Evolutionary conservation across 441 rosid genomes (phyloP).

Genomic region (Pelargonium cotyledonis): DNA sequence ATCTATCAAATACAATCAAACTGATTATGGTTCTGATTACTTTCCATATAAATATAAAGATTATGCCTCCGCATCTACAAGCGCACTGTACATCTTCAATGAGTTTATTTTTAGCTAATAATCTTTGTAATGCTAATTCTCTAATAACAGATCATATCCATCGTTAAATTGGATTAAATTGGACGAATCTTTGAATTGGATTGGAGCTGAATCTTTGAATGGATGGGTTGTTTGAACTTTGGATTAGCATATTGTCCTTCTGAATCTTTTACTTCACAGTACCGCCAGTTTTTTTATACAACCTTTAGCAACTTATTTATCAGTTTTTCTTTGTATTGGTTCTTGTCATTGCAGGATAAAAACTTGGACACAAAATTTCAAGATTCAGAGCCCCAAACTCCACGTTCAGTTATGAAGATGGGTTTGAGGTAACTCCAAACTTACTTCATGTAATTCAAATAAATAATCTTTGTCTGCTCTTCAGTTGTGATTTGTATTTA

Average conservation of each 20-base stretch:
- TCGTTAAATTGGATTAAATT: no score
- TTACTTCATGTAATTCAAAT: slow-evolving; percentile 8
- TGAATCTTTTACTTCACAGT: neutral
- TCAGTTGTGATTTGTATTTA: neutral
- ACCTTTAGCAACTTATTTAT: neutral
- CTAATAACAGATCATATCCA: neutral
- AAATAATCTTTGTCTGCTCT: neutral
- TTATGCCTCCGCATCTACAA: neutral
- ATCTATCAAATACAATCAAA: neutral
- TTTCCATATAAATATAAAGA: neutral
- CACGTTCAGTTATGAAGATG: slow-evolving; percentile 79
- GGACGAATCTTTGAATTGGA: no score
- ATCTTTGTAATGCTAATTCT: neutral
- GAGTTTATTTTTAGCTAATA: neutral
- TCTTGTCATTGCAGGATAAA: slow-evolving; percentile 59
- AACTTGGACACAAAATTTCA: slow-evolving; percentile 73
- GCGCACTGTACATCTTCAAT: neutral
- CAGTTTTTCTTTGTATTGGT: slow-evolving; percentile 9
- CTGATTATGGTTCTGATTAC: neutral
- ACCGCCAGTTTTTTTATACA: neutral
- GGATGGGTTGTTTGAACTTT: neutral
- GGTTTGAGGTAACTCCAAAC: slow-evolving; percentile 57
- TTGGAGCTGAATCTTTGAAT: slow-evolving; percentile 1
- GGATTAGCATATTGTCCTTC: neutral
- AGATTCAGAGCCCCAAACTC: slow-evolving; percentile 97